phyloP scores from a whole-genome alignment of 2,329 filamentous ascomycete species.

The Anthostomella pinea region DNA sequence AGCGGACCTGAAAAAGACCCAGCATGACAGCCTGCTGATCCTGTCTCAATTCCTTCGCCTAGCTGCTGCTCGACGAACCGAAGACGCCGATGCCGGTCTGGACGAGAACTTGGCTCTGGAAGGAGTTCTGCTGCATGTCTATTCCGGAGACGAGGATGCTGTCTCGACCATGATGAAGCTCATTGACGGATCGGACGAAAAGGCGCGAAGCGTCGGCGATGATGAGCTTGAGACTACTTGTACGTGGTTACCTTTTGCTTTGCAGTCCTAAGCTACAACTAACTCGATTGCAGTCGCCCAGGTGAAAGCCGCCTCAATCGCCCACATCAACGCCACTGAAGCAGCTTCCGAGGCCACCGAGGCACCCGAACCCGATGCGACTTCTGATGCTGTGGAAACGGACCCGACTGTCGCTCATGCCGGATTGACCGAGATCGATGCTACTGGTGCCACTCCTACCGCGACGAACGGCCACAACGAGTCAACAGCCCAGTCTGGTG shows the following conservation, averaged over 20 bases:
- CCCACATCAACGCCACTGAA: constrained; percentile 45
- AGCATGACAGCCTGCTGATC: constrained; percentile 64
- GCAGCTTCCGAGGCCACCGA: constrained; percentile 34
- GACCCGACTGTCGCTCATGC: constrained; percentile 69
- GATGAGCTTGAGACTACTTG: constrained; percentile 68
- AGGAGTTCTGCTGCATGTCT: constrained; percentile 74
- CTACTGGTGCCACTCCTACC: constrained; percentile 37
- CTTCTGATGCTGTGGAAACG: constrained; percentile 42
- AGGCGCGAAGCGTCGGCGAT: constrained; percentile 62
- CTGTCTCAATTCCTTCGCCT: constrained; percentile 79
- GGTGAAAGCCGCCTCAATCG: constrained; percentile 53
- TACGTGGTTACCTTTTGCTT: constrained; percentile 41
- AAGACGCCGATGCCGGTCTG: constrained; percentile 60
- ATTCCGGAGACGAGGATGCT: constrained; percentile 72
- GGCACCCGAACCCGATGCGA: no score
- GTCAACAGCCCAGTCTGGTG: constrained; percentile 30
- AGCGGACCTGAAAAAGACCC: constrained; percentile 51
- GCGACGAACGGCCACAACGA: constrained; percentile 46
- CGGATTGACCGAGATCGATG: constrained; percentile 64
- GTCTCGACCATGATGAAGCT: constrained; percentile 75
- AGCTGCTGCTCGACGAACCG: constrained; percentile 70
- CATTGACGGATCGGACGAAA: constrained; percentile 68
- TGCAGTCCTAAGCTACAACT: constrained; percentile 17
- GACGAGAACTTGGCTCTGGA: constrained; percentile 81
- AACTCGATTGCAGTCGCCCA: constrained; percentile 47